phyloP scores from a whole-genome alignment of 2,329 filamentous ascomycete genomes.

The Pestalotiopsis sp. region DNA sequence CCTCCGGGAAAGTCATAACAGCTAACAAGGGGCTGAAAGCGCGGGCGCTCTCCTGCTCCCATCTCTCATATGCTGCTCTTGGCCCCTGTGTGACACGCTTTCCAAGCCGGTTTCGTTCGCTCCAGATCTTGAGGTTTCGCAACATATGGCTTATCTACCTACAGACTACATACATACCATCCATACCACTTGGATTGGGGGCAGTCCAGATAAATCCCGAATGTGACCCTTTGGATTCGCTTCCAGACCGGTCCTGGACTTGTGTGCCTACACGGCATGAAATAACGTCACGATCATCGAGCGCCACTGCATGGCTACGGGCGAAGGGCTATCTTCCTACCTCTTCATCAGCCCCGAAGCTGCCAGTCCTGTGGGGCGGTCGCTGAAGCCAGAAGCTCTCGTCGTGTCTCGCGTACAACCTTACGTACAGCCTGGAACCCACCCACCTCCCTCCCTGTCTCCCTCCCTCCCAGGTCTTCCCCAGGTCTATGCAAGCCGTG shows the following conservation, averaged over 20 bases:
- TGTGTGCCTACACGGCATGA: background rate
- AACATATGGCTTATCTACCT: background rate
- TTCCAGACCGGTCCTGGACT: background rate
- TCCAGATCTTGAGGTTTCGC: background rate
- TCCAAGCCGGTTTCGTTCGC: background rate
- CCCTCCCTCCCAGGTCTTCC: background rate
- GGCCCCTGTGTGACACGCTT: background rate
- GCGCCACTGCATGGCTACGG: background rate
- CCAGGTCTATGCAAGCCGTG: background rate
- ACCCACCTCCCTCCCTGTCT: background rate
- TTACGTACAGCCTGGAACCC: background rate
- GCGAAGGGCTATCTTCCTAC: background rate
- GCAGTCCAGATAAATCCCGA: background rate
- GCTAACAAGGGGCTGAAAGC: background rate
- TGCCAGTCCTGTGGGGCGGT: background rate
- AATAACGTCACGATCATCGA: background rate
- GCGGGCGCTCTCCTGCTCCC: background rate
- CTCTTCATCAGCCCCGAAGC: background rate
- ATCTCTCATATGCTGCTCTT: background rate
- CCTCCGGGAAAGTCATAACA: background rate
- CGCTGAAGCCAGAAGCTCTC: background rate
- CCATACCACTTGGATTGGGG: background rate
- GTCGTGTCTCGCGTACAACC: background rate
- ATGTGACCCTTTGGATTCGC: background rate
- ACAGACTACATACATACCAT: background rate